Percentiles rank a stretch among this genome's conserved stretches.
Conservation (phyloP, 169 alveolate species). For the Plasmodium blacklocki region DNA sequence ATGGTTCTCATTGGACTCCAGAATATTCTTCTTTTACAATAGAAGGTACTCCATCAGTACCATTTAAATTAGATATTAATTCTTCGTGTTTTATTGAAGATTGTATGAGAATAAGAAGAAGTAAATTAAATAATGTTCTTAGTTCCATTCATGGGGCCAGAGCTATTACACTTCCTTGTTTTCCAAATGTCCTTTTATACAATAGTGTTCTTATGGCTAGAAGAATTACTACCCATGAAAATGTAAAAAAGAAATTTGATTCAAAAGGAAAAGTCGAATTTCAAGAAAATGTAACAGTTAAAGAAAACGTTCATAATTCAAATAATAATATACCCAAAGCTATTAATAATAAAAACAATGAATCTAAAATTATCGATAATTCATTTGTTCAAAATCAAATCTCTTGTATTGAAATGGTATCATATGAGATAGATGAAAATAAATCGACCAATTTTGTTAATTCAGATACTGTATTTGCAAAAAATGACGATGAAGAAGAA, state of each 20-base stretch:
- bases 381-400: constrained; percentile 16
- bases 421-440: constrained; percentile 34
- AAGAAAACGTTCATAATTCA: neutral
- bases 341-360: constrained; percentile 5
- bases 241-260: constrained; percentile 25
- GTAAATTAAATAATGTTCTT: constrained; percentile 69
- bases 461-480: constrained; percentile 28
- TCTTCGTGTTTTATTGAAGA: constrained; percentile 66
- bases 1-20: constrained; percentile 80
- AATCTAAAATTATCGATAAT: neutral
- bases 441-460: constrained; percentile 52
- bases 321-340: neutral
- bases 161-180: constrained; percentile 73
- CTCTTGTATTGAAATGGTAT: neutral
- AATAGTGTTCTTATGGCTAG: constrained; percentile 68
- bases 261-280: neutral
- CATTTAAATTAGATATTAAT: constrained; percentile 76
- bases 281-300: constrained; percentile 1
- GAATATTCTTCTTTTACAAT: constrained; percentile 84
- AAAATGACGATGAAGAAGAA: constrained; percentile 22
- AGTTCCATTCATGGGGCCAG: constrained; percentile 51
- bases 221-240: constrained; percentile 17
- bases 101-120: constrained; percentile 58
- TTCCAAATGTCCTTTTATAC: constrained; percentile 74
- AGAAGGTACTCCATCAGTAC: constrained; percentile 84